Evolutionary conservation across 2,329 filamentous ascomycete species (phyloP), one percentile per base, ranked within the genome.

Genomic region (Hansfordia pulvinata): DNA sequence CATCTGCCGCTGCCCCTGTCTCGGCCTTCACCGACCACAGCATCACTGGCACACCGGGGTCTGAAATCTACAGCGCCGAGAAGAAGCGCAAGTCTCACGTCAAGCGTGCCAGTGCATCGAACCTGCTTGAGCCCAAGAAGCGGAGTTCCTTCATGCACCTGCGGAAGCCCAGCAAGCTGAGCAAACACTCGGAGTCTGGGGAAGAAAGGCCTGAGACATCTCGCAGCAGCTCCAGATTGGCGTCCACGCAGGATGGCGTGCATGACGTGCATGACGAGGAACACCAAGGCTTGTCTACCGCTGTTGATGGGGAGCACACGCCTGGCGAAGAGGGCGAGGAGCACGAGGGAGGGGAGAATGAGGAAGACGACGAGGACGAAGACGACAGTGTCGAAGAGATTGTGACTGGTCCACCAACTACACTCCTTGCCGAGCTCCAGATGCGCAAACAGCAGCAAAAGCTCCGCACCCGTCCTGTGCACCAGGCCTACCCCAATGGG

Each of bases 21-120:
- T 83, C 66, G 37, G 88, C 86, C 15, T 96, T 96, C 42, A 93
- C 81, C 0, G 84, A 94, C 43, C 85, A 94, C 48, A 71, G 77
- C 1, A 85, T 81, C 43, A 80, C 76, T 16, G 85, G 85, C 4
- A 71, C 74, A 35, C 60, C 85, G 8, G 80, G 84, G 14, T 50
- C 68, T 4, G 80, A 88, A 40, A 69, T 86, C 0, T 92, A 90
- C 44, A 78, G 78, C 18, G 46, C 56, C 36, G 55, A 65, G 37
- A 67, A 62, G 47, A 69, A 64, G 39, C 60, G 58, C 26, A 61
- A 53, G 28, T 50, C 54, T 10, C 42, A 44, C n/a, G 36, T 43
- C 17, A 42, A 45, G 21, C 37, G 33, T 26, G 33, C 34, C 15
- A 42, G 42, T 32, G 33, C 36, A 10, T 29, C 37, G 27, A 38